Evolutionary conservation across 2,329 filamentous ascomycete genomes (phyloP), one percentile per base, ranked within the genome.

Genomic region (Neopestalotiopsis clavispora): DNA sequence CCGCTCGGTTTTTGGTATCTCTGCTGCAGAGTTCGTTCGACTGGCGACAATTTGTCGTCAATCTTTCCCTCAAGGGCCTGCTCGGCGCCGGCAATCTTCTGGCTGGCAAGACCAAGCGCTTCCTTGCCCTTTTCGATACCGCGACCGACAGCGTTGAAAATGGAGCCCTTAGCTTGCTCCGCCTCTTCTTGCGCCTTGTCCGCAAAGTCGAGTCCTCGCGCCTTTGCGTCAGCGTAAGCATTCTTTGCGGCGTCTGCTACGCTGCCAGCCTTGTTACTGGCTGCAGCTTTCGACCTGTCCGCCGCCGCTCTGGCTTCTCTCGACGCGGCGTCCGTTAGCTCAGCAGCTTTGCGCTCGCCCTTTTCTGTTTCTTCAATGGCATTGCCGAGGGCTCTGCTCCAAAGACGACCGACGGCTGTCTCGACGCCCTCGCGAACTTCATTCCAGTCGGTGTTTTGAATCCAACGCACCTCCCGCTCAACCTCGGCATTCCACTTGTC

Each of bases 401-500:
- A 88, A 17, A 89, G 71, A n/a, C 81, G 77, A 10, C 80, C 80
- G 49, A 83, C 78, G 40, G 80, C 78, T 14, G 81, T 82, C 78
- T 91, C 90, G 72, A 89, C 80, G 2, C 82, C 84, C 71, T 91
- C 87, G 67, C 90, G 85, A 67, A 90, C 85, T 66, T 85, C 85
- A 63, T 84, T 81, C 91, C 91, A 94, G 78, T 92, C 88, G 70
- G 87, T 89, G 42, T 81, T 85, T 80, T 94, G 89, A 68, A 89
- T 87, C 85, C 89, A 91, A 69, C 84, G 85, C 67, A 92, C 91
- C 65, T 91, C 85, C 70, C 85, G 84, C 78, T 91, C 87, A 45
- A 95, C 80, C 80, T 95, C 92, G 65, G 86, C 80, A 79, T 96
- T 95, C 93, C 93, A 95, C 70, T 88, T 84, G 75, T 93, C 91